Conservation (phyloP, 2,329 filamentous ascomycete genomes). For the Bisporella sp. region DNA sequence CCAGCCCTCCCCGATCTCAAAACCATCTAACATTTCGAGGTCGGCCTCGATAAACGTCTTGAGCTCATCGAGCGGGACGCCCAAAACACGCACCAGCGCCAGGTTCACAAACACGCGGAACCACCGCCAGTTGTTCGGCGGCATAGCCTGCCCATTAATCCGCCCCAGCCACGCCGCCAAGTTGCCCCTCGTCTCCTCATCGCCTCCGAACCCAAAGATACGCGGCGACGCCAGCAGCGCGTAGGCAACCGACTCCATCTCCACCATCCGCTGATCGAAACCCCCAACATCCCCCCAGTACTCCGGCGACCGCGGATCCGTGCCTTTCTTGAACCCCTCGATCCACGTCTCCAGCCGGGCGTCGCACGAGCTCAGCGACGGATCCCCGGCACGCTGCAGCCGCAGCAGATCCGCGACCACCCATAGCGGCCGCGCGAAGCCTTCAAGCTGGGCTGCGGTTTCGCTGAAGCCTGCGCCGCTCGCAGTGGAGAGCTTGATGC, state of each 20-base stretch:
- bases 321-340: constrained; percentile 17
- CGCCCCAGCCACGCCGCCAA: constrained; percentile 34
- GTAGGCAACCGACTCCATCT: constrained; percentile 44
- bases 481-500: constrained; percentile 30
- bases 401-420: constrained; percentile 16
- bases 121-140: constrained; percentile 44
- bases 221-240: constrained; percentile 38
- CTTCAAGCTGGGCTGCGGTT: constrained; percentile 37
- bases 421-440: constrained; percentile 31
- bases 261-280: constrained; percentile 46
- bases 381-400: neutral
- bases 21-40: constrained; percentile 36
- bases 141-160: constrained; percentile 39
- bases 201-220: constrained; percentile 20
- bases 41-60: constrained; percentile 34
- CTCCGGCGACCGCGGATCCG: constrained; percentile 24
- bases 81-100: constrained; percentile 35
- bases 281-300: constrained; percentile 42
- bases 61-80: constrained; percentile 29
- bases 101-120: constrained; percentile 44
- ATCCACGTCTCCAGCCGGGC: constrained; percentile 5
- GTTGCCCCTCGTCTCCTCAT: constrained; percentile 27
- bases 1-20: constrained; percentile 40
- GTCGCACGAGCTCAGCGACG: neutral
- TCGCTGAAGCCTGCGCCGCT: constrained; percentile 39